Evolutionary conservation across 192 early-diverging fungal genomes (phyloP), one percentile per base, ranked within the genome.

Genomic region (Coemansia sp.): DNA sequence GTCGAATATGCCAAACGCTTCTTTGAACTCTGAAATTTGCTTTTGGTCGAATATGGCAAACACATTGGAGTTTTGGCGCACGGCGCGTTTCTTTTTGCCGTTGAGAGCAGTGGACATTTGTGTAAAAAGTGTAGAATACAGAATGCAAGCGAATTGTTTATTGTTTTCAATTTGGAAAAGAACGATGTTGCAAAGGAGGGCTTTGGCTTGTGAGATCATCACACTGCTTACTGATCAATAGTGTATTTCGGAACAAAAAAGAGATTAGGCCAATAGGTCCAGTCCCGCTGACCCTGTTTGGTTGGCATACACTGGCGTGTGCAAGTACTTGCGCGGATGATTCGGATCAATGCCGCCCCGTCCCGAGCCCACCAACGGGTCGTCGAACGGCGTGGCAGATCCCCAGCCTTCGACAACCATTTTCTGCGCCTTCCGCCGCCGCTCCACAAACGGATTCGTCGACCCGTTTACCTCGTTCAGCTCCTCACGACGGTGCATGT

Each of bases 11-110:
- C 88, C 90, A 82, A 98, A 98, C 35, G 94, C 93, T 72, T 98
- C 94, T 68, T 95, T 96, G 84, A 97, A 94, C 69, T 97, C 93
- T 43, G 89, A 90, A 57, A 98, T 95, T 74, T 97, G 95, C 61
- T 91, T 85, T 60, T 93, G 92, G 75, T 95, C 93, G 84, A 98
- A 98, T 85, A 97, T 94, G 45, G 92, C 94, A 83, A 98, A 98
- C 17, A 96, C 94, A 65, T 96, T 98, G 5, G 93, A 94, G 85
- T 95, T 96, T 64, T 96, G 94, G 55, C 96, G 88, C 43, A 87
- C 90, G 51, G 92, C 89, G 38, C 93, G 89, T 84, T 94, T 94
- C 85, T 93, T 95, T 71, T 90, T 91, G 62, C 62, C 56, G 63
- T 85, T 87, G 16, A 80, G 64, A 9, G 39, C 69, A 29, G 72